A percentile compares a stretch with the other conserved stretches of the same genome.
Conservation (phyloP, 495 filamentous ascomycete species). For the Hypoxylon trugodes region DNA sequence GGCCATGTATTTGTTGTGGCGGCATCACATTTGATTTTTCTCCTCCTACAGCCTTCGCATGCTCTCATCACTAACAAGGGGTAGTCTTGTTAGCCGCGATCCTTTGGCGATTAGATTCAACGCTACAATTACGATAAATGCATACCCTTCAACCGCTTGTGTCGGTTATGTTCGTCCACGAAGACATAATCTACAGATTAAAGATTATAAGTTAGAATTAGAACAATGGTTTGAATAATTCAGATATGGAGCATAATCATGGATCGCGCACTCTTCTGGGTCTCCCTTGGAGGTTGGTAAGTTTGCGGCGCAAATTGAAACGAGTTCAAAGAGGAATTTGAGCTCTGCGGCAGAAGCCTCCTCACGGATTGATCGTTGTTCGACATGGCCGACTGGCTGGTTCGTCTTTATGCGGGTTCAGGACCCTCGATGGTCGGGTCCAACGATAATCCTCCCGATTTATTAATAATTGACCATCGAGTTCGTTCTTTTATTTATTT, state of each 20-base stretch:
- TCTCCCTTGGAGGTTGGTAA: slow-evolving; percentile 66
- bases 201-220: slow-evolving; percentile 35
- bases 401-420: slow-evolving; percentile 34
- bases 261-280: slow-evolving; percentile 70
- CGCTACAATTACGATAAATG: slow-evolving; percentile 7
- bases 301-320: slow-evolving; percentile 66
- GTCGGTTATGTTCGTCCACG: slow-evolving; percentile 98
- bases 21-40: slow-evolving; percentile 96
- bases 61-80: slow-evolving; percentile 86
- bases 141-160: slow-evolving; percentile 95
- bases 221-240: slow-evolving; percentile 16
- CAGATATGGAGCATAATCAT: slow-evolving; percentile 15
- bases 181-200: slow-evolving; percentile 88
- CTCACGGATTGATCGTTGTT: slow-evolving; percentile 64
- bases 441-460: slow-evolving; percentile 24
- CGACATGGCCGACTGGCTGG: slow-evolving; percentile 53
- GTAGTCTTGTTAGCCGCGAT: slow-evolving; percentile 27
- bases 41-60: slow-evolving; percentile 92
- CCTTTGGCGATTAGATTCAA: background rate
- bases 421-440: slow-evolving; percentile 28
- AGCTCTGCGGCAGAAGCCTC: slow-evolving; percentile 65
- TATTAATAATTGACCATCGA: slow-evolving; percentile 32
- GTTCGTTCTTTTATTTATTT: slow-evolving; percentile 11
- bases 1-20: slow-evolving; percentile 99
- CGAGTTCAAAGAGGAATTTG: slow-evolving; percentile 60